Percentiles rank a stretch among this genome's conserved stretches.
phyloP scores from a whole-genome alignment of 1,139 yeast genomes.

The Waltiozyma solani region DNA sequence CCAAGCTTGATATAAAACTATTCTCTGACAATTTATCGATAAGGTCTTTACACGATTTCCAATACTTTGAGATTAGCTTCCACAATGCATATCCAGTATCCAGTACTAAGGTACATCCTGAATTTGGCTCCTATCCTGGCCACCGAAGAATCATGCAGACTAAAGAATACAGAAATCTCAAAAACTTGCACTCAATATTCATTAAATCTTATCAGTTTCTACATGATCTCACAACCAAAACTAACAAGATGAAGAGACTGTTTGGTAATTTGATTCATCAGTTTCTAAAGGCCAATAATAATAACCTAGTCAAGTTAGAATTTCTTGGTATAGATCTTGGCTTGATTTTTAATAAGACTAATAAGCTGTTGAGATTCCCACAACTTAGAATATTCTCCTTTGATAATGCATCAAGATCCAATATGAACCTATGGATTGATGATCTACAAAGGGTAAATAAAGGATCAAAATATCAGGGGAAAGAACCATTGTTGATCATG shows the following conservation, averaged over 20 bases:
- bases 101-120: constrained; percentile 7
- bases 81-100: not conserved
- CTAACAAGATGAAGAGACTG: not conserved
- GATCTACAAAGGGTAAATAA: constrained; percentile 12
- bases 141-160: not conserved
- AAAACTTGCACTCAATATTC: not conserved
- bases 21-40: not conserved
- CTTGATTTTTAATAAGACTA: constrained; percentile 10
- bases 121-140: constrained; percentile 2
- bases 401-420: constrained; percentile 18
- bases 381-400: constrained; percentile 16
- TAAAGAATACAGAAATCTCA: constrained; percentile 2
- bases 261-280: constrained; percentile 4
- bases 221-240: not conserved
- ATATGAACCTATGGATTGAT: constrained; percentile 15
- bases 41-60: not conserved
- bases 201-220: not conserved
- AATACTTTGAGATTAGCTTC: not conserved
- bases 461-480: constrained; percentile 4
- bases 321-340: constrained; percentile 16
- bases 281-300: constrained; percentile 3
- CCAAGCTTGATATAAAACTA: not conserved
- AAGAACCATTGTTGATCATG: constrained; percentile 13
- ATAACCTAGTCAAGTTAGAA: constrained; percentile 11
- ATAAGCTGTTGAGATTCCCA: constrained; percentile 10